These are phyloP conservation scores for Hericium rajendrae DNA, from an alignment of 768 basidiomycete species.

Conservation along the genomic window DNA sequence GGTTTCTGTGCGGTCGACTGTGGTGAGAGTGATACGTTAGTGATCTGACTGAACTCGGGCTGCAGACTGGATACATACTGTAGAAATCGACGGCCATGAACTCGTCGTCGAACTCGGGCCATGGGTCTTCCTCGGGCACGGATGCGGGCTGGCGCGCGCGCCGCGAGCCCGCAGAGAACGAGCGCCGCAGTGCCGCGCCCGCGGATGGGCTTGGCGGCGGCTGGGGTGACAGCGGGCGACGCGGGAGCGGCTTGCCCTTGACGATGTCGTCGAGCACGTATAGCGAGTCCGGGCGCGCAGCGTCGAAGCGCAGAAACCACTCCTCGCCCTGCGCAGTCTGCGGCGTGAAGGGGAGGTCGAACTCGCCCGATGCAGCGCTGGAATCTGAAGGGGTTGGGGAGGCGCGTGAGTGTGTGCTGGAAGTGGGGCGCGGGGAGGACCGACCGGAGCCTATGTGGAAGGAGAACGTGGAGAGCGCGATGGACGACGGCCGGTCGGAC, in stretches of 20 bases:
- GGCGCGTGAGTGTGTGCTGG: neutral
- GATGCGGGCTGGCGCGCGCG: slow-evolving; percentile 11
- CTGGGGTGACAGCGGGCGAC: neutral
- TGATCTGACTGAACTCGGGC: neutral
- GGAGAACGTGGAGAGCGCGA: slow-evolving; percentile 16
- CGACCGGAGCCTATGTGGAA: slow-evolving; percentile 9
- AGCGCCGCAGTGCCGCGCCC: neutral
- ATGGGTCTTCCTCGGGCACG: slow-evolving; percentile 19
- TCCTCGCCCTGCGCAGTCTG: neutral
- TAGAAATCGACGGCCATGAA: slow-evolving; percentile 33
- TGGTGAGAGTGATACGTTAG: neutral
- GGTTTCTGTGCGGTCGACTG: too few relatives aligned
- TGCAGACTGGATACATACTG: slow-evolving; percentile 19
- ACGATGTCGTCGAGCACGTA: neutral
- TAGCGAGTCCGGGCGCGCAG: neutral
- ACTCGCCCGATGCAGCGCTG: slow-evolving; percentile 9
- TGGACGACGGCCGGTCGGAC: slow-evolving; percentile 16
- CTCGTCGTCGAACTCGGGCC: slow-evolving; percentile 22
- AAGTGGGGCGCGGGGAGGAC: slow-evolving; percentile 5
- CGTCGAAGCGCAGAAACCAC: neutral
- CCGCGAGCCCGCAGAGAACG: neutral
- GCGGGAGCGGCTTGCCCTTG: neutral
- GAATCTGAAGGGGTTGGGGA: slow-evolving; percentile 6
- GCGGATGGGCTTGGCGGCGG: neutral
- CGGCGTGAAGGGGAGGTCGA: slow-evolving; percentile 9